phyloP scores from a whole-genome alignment of 2,329 filamentous ascomycete species.

The Fonsecaea erecta region DNA sequence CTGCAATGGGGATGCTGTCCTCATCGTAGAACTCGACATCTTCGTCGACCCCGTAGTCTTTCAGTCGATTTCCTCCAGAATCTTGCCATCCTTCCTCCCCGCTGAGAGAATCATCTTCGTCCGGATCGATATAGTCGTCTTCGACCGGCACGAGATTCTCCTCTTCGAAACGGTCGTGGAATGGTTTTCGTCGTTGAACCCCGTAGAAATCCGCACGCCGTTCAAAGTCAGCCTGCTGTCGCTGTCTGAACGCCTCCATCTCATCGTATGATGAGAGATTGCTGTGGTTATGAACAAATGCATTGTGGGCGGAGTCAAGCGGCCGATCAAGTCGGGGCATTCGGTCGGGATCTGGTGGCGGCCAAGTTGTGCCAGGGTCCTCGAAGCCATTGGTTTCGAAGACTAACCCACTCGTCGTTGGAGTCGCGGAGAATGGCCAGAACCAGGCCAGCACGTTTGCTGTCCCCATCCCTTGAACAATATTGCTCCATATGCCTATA shows the following conservation, averaged over 20 bases:
- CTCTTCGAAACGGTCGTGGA: conserved; percentile 47
- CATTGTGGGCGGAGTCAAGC: conserved; percentile 23
- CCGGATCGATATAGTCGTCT: conserved; percentile 34
- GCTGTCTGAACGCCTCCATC: conserved; percentile 58
- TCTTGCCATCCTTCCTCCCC: conserved; percentile 68
- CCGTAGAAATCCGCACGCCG: conserved; percentile 46
- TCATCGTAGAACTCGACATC: conserved; percentile 67
- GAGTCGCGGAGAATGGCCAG: conserved; percentile 62
- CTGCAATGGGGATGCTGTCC: conserved; percentile 63
- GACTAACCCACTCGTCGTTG: conserved; percentile 52
- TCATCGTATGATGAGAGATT: conserved; percentile 47
- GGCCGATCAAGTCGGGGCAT: conserved; percentile 46
- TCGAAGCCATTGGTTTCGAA: conserved; percentile 68
- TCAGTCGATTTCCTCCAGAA: conserved; percentile 64
- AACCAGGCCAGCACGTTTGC: conserved; percentile 59
- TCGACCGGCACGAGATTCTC: conserved; percentile 29
- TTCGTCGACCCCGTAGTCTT: conserved; percentile 69
- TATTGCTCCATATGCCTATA: conserved; percentile 65
- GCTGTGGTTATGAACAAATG: conserved; percentile 39
- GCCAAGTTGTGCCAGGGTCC: conserved; percentile 51
- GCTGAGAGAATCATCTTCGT: conserved; percentile 42
- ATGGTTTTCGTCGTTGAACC: conserved; percentile 48
- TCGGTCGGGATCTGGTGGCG: conserved; percentile 56
- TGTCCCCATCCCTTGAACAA: conserved; percentile 61
- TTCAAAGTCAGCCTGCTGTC: conserved; percentile 58